Evolutionary conservation across 1,284 basidiomycete species (phyloP), one percentile per base, ranked within the genome.

Genomic region (Leccinum variabile): DNA sequence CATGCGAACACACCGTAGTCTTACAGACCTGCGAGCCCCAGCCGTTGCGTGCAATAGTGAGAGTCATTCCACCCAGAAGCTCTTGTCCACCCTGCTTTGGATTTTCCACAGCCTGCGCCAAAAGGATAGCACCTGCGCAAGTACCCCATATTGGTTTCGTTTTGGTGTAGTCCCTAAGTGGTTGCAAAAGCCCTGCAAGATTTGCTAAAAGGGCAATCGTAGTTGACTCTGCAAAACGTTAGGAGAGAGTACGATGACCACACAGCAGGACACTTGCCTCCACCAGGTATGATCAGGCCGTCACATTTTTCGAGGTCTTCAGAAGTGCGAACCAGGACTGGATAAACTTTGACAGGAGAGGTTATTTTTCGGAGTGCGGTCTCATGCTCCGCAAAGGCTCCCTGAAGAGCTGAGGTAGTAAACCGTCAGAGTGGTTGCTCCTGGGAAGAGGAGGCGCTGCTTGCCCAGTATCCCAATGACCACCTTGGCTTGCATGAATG

Each of bases 61-160:
- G 82, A 16, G 90, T 88, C 63, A 98, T 85, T 16, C 92, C 95
- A 32, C 90, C 90, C 18, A 98, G 80, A 13, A 96, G 80, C 68
- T 95, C 91, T 76, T 95, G 94, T 2, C 94, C 93, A 46, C 92
- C 93, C 70, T 88, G 90, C 80, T 96, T 97, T 11, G 88, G 85
- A 56, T 91, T 90, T 65, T 89, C 87, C 14, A 93, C 83, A 8
- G 81, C 77, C 66, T 88, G 81, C 3, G 93, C 85, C 52, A 98
- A 85, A 56, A 98, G 81, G 67, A 99, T 98, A 67, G 97, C 96
- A 18, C 97, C 97, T 0, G 97, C 97, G 76, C 97, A 99, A 0
- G 96, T 98, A 3, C 97, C 97, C 94, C 95, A 99, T 1, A 96
- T 87, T 0, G 94, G 89, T 69, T 89, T 92, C 0, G 74, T 81